Evolutionary conservation across 1,284 basidiomycete genomes (phyloP), one percentile per base, ranked within the genome.

Genomic region (Somion occarium): DNA sequence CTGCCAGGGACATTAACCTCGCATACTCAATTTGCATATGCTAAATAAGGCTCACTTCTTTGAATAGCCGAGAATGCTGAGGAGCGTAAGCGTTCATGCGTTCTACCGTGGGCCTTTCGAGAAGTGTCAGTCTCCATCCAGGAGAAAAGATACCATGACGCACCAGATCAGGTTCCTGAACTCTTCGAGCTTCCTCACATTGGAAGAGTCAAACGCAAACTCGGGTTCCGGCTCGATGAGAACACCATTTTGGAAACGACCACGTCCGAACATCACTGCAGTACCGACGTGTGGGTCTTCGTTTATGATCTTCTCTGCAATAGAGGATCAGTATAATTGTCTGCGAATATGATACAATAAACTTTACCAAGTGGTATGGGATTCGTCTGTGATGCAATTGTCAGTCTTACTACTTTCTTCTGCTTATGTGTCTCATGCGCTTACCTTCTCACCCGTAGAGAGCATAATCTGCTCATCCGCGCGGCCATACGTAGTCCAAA

Each of bases 381-480:
- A 53, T 73, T 74, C 2, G 68, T 72, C 67, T 71, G 27, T 15
- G 15, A 39, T 15, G 37, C 9, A 39, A 18, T 18, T 9, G 13
- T 7, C 12, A 25, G n/a, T 30, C 11, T 25, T 23, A 4, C 43
- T 27, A n/a, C n/a, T n/a, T n/a, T n/a, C n/a, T n/a, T n/a, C n/a
- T n/a, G n/a, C n/a, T n/a, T n/a, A n/a, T n/a, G 25, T 4, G 7
- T 34, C 11, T 4, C 43, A 37, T 19, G 22, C 19, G 24, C 42
- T 19, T 37, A 73, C 73, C 66, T 75, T 75, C 54, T 76, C 73
- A 12, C 74, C 74, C 18, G 68, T 73, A 7, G 61, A 64, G 49
- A 71, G 70, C 48, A 75, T 70, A 23, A 76, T 73, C 50, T 74
- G 73, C 53, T 75, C 73, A 49, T 77, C 74, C 2, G 60, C 56